A percentile compares a stretch with the other conserved stretches of the same genome.
These are phyloP conservation scores for Cryphonectria nitschkei DNA, from an alignment of 2,329 filamentous ascomycete species.

Conservation along the genomic window DNA sequence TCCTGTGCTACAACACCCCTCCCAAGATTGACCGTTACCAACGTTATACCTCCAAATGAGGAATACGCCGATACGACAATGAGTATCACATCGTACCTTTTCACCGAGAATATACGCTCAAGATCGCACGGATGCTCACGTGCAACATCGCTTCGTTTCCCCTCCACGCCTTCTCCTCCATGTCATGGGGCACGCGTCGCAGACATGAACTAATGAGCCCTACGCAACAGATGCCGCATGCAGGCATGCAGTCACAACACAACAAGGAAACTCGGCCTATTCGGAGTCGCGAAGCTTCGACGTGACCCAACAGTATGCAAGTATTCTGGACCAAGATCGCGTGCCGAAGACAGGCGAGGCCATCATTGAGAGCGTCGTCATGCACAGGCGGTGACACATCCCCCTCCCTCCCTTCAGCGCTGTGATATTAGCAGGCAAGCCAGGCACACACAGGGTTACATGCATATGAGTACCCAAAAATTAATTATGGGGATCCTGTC, in stretches of 20 bases:
- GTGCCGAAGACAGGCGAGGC: background rate
- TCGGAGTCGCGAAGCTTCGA: background rate
- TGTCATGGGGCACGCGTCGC: background rate
- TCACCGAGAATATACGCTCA: background rate
- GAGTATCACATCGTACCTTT: background rate
- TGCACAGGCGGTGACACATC: background rate
- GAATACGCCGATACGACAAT: background rate
- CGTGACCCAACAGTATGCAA: background rate
- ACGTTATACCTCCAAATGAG: background rate
- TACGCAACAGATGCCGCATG: background rate
- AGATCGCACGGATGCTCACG: background rate
- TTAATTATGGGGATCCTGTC: too few species aligned
- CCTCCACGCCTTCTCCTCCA: background rate
- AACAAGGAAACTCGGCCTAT: constrained; percentile 1
- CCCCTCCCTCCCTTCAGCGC: background rate
- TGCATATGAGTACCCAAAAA: too few species aligned
- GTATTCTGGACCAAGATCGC: background rate
- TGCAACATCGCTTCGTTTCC: background rate
- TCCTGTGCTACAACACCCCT: background rate
- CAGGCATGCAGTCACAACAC: background rate
- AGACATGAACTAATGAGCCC: background rate
- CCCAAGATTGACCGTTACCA: background rate
- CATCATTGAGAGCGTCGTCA: background rate
- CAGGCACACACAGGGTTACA: too few species aligned
- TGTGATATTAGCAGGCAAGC: background rate